These are phyloP conservation scores for Aspergillus unguis DNA, from an alignment of 2,329 filamentous ascomycete species.

Conservation along the genomic window DNA sequence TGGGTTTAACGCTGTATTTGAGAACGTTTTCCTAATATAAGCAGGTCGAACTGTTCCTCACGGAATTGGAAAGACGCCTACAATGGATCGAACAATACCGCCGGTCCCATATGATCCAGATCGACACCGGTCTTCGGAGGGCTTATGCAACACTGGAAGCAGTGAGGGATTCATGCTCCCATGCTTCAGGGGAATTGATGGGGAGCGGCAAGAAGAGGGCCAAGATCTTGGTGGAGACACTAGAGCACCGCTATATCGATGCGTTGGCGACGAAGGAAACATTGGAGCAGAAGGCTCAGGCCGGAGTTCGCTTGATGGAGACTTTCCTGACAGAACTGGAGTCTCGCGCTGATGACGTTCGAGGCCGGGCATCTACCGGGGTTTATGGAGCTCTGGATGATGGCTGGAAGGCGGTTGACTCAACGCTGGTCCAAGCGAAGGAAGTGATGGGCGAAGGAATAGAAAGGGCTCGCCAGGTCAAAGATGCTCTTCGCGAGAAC, in stretches of 20 bases:
- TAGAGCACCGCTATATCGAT: slow-evolving; percentile 84
- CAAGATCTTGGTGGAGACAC: slow-evolving; percentile 85
- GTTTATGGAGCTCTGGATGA: slow-evolving; percentile 75
- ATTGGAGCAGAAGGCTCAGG: slow-evolving; percentile 84
- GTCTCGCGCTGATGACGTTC: slow-evolving; percentile 71
- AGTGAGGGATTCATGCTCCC: slow-evolving; percentile 81
- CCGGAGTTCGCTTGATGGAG: slow-evolving; percentile 83
- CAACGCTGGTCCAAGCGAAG: slow-evolving; percentile 69
- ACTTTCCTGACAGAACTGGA: slow-evolving; percentile 83
- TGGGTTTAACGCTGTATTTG: neutral
- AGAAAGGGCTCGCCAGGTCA: slow-evolving; percentile 77
- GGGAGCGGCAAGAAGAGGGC: slow-evolving; percentile 80
- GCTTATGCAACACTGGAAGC: slow-evolving; percentile 83
- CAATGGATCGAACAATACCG: slow-evolving; percentile 87
- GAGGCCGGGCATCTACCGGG: slow-evolving; percentile 58
- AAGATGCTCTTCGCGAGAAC: slow-evolving; percentile 76
- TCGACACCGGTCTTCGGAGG: slow-evolving; percentile 78
- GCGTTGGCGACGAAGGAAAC: slow-evolving; percentile 80
- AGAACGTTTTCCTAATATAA: slow-evolving; percentile 6
- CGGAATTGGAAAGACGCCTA: slow-evolving; percentile 79
- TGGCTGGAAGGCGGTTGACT: slow-evolving; percentile 75
- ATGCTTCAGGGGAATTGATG: slow-evolving; percentile 85
- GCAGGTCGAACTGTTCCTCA: slow-evolving; percentile 54
- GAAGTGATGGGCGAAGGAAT: slow-evolving; percentile 78
- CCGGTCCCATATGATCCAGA: slow-evolving; percentile 72